A percentile compares a stretch with the other conserved stretches of the same genome.
Evolutionary conservation across 2,329 filamentous ascomycete genomes (phyloP).

Genomic region (Aspergillus tamarii): DNA sequence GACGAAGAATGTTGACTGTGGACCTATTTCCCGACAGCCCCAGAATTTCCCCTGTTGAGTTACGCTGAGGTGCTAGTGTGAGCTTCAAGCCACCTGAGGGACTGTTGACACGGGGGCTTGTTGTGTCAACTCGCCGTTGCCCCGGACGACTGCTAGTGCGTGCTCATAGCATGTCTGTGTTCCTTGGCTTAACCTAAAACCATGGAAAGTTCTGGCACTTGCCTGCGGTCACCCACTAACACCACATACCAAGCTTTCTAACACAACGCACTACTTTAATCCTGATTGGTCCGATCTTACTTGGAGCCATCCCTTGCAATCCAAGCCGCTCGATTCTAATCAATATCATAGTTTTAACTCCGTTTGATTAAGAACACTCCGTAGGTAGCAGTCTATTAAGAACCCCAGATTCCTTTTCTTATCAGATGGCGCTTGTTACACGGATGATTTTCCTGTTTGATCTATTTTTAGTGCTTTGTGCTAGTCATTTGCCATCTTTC

Average conservation of each 20-base stretch:
- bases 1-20: slow-evolving; percentile 35
- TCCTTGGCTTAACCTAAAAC: background rate
- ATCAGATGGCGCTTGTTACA: background rate
- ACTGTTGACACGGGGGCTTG: slow-evolving; percentile 30
- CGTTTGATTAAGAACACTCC: background rate
- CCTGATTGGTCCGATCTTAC: background rate
- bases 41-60: slow-evolving; percentile 19
- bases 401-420: background rate
- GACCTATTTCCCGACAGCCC: slow-evolving; percentile 26
- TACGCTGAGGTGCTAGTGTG: slow-evolving; percentile 18
- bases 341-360: background rate
- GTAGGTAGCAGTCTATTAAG: background rate
- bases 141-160: slow-evolving; percentile 27
- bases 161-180: background rate
- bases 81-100: slow-evolving; percentile 19
- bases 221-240: background rate
- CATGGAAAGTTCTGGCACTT: background rate
- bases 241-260: background rate
- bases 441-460: background rate
- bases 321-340: background rate
- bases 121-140: slow-evolving; percentile 37
- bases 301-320: background rate
- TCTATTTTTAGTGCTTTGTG: background rate
- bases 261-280: slow-evolving; percentile 7
- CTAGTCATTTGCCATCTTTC: too few species aligned